A percentile compares a stretch with the other conserved stretches of the same genome.
phyloP scores from a whole-genome alignment of 495 filamentous ascomycete species.

The Xanthoparmelia taractica region DNA sequence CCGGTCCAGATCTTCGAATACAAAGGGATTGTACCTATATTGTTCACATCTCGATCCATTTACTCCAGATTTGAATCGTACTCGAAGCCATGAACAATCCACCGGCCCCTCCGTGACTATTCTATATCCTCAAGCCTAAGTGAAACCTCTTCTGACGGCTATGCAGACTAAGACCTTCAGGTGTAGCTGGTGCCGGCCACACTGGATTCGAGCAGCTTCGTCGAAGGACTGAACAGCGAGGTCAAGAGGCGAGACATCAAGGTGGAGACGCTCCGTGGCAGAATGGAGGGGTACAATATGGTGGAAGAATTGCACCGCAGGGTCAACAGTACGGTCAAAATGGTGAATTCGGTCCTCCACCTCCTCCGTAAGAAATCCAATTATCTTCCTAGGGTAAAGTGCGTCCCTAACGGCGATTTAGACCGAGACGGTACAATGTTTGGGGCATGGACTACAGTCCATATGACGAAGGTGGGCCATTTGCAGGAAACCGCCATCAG shows the following conservation, averaged over 20 bases:
- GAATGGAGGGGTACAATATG: not conserved
- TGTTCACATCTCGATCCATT: not conserved
- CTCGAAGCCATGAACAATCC: not conserved
- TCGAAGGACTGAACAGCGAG: not conserved
- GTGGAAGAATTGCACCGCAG: not conserved
- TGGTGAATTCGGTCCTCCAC: not conserved
- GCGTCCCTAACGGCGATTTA: not conserved
- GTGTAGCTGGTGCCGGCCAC: not conserved
- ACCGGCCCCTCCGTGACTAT: not conserved
- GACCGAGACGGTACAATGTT: not conserved
- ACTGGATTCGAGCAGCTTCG: not conserved
- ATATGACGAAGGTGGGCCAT: not conserved
- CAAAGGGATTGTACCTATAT: too few species aligned
- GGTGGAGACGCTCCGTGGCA: not conserved
- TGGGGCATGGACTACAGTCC: not conserved
- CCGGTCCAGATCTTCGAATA: too few species aligned
- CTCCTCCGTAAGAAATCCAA: not conserved
- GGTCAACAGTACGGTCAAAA: not conserved
- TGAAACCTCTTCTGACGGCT: not conserved
- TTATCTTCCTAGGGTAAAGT: not conserved
- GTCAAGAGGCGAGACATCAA: not conserved
- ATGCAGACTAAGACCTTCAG: not conserved
- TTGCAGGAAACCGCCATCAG: too few species aligned
- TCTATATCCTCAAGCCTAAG: not conserved
- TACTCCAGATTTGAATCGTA: not conserved